Evolutionary conservation across 1,139 yeast genomes (phyloP), one percentile per base, ranked within the genome.

Genomic region (Zygosaccharomyces pseudobailii): DNA sequence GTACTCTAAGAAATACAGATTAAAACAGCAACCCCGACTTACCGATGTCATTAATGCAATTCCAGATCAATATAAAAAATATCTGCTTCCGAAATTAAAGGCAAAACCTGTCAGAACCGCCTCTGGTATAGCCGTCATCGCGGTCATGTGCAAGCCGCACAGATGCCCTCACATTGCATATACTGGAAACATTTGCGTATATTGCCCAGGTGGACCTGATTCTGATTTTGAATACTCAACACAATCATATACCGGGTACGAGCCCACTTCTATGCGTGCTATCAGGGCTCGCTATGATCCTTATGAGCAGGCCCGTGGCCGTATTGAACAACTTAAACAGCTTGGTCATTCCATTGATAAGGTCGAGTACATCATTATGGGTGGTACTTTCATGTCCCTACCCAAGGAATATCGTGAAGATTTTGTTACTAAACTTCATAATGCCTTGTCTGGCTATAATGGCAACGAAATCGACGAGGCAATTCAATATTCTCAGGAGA

Each of bases 201-300:
- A 92, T 66, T 92, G 99, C 71, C 99, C 99, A 4, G 99, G 99
- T 50, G 99, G 99, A 1, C 99, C 99, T 2, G 99, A 92, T 67
- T 85, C 95, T 1, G 99, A 92, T 70, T 92, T 92, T 63, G 99
- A 92, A 65, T 92, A 92, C 67, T 87, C 96, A 1, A 92, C 99
- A 2, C 99, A 92, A 69, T 89, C 97, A 2, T 92, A 92, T 63
- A 92, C 99, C 0, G 99, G 99, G 35, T 92, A 94, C 63, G 99
- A 92, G 65, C 99, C 99, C 6, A 92, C 99, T 0, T 89, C 97
- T 2, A 92, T 92, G 99, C 78, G 99, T 61, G 98, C 98, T 8
- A 92, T 92, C 55, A 75, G 98, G 55, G 98, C 98, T 0, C 78
- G 98, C 58, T 94, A 92, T 64, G 98, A 92, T 66, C 98, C 99